Conservation (phyloP, 192 early-diverging fungal genomes). For the Cetraspora pellucida region DNA sequence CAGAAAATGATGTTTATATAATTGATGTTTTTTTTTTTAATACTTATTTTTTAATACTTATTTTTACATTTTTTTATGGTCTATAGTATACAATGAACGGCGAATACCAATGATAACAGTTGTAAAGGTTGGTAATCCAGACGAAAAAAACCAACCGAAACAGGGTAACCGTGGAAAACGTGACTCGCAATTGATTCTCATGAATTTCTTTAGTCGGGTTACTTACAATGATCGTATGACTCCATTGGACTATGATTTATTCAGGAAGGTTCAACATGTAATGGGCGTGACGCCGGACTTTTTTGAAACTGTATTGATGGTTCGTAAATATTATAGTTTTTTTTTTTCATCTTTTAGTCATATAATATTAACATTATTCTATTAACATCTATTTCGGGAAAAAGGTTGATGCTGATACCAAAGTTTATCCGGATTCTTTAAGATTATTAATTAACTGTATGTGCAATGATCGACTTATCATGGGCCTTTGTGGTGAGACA, state of each 20-base stretch:
- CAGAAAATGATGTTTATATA: too few species aligned
- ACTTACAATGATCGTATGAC: conserved; percentile 87
- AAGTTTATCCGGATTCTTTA: conserved; percentile 79
- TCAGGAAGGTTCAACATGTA: conserved; percentile 74
- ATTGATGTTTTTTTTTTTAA: not conserved
- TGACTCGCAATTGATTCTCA: conserved; percentile 91
- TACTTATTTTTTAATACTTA: not conserved
- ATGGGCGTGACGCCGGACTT: conserved; percentile 82
- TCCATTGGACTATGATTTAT: conserved; percentile 88
- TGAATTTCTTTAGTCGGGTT: conserved; percentile 82
- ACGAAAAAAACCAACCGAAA: conserved; percentile 62
- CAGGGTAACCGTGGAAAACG: conserved; percentile 91
- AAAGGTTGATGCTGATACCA: conserved; percentile 84
- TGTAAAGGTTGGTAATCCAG: conserved; percentile 72
- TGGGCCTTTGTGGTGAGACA: conserved; percentile 96
- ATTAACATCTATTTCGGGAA: conserved; percentile 38
- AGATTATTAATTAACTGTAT: conserved; percentile 81
- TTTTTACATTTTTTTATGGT: not conserved
- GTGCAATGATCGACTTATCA: conserved; percentile 82
- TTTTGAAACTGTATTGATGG: conserved; percentile 75
- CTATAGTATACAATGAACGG: conserved; percentile 42
- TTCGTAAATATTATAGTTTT: conserved; percentile 25
- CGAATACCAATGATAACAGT: conserved; percentile 70
- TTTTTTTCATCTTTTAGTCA: not conserved
- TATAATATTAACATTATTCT: not conserved